phyloP scores from a whole-genome alignment of 352 stramenopile species.

The Phytophthora europaea region DNA sequence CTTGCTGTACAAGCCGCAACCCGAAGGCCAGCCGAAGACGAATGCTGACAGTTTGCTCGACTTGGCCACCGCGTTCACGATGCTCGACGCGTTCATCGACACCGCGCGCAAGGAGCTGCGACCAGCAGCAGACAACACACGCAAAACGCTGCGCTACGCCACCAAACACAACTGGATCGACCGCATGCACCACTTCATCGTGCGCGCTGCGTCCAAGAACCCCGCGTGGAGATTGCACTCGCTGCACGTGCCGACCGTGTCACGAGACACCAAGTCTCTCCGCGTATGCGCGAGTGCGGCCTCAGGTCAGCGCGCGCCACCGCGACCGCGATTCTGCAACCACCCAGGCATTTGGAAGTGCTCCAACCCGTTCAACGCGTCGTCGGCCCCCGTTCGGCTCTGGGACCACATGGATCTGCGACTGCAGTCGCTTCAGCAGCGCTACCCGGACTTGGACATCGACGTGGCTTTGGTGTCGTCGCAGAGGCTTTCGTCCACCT shows the following conservation, averaged over 20 bases:
- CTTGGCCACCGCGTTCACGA: constrained; percentile 37
- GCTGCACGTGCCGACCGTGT: constrained; percentile 30
- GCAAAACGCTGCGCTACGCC: constrained; percentile 27
- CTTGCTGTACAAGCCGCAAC: constrained; percentile 35
- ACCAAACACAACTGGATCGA: constrained; percentile 53
- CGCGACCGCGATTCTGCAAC: constrained; percentile 38
- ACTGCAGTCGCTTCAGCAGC: constrained; percentile 20
- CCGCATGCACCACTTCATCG: constrained; percentile 47
- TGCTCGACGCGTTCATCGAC: constrained; percentile 45
- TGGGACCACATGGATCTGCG: constrained; percentile 47
- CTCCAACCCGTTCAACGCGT: constrained; percentile 28
- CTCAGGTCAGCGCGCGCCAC: constrained; percentile 2
- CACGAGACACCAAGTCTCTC: neutral
- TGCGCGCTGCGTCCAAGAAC: constrained; percentile 24
- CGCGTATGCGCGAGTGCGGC: constrained; percentile 12
- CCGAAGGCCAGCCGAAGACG: neutral
- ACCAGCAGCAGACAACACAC: neutral
- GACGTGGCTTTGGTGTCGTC: constrained; percentile 40
- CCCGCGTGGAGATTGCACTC: constrained; percentile 34
- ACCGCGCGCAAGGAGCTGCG: constrained; percentile 2
- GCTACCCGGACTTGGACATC: constrained; percentile 39
- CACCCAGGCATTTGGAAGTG: constrained; percentile 41
- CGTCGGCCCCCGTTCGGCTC: constrained; percentile 22
- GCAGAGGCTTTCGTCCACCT: constrained; percentile 26
- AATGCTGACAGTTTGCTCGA: constrained; percentile 22